Percentiles rank a stretch among this genome's conserved stretches.
Evolutionary conservation across 331 rosid species (phyloP).

Genomic region (Acacia pycnantha): DNA sequence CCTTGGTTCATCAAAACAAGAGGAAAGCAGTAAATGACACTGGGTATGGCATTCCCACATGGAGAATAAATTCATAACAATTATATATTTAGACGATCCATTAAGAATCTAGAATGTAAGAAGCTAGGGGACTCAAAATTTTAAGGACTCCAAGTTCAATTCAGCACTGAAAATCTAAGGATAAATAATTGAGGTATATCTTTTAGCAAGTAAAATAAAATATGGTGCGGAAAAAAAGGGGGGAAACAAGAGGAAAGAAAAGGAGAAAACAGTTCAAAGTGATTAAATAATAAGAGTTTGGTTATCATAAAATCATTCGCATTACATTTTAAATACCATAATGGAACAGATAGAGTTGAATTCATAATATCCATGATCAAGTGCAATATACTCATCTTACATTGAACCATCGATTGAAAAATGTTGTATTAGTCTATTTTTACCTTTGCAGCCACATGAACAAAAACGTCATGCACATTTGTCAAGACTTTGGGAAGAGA

Average conservation of each 20-base stretch:
- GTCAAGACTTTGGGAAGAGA: constrained; percentile 96
- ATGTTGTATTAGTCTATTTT: constrained; percentile 17
- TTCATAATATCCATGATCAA: neutral
- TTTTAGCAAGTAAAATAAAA: neutral
- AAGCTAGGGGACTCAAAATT: too few relatives aligned
- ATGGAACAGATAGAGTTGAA: constrained; percentile 1
- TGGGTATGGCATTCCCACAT: neutral
- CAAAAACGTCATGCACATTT: constrained; percentile 91
- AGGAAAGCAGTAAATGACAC: neutral
- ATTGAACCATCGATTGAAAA: neutral
- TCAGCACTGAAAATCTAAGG: constrained; percentile 1
- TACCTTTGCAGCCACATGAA: constrained; percentile 98
- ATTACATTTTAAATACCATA: constrained; percentile 1
- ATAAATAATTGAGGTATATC: neutral
- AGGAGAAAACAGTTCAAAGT: neutral
- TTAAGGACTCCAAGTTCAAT: constrained; percentile 1
- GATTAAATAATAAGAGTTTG: constrained; percentile 11
- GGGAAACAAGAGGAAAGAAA: neutral
- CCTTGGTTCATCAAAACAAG: constrained; percentile 13
- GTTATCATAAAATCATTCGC: neutral
- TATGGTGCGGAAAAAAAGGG: neutral
- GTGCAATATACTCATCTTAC: constrained; percentile 6
- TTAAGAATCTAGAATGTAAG: neutral
- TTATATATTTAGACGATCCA: neutral
- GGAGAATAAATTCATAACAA: neutral